phyloP scores from a whole-genome alignment of 805 yeast species.

The Myxozyma monticola region DNA sequence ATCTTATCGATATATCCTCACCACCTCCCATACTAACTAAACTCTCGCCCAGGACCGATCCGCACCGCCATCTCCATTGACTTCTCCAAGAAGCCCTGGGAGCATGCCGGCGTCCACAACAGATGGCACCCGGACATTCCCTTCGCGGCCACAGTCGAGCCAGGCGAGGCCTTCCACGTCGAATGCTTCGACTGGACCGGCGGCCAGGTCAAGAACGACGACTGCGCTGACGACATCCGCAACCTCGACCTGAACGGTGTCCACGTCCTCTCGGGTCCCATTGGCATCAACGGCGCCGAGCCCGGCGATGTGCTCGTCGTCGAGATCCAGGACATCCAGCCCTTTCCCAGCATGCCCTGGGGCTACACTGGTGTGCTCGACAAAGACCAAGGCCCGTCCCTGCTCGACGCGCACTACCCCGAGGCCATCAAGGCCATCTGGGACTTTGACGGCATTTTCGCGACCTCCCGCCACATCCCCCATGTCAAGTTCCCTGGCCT shows the following conservation, averaged over 20 bases:
- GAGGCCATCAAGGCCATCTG: constrained; percentile 53
- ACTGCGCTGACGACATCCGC: constrained; percentile 50
- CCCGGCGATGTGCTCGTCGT: constrained; percentile 52
- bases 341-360: constrained; percentile 54
- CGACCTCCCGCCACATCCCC: constrained; percentile 53
- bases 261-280: constrained; percentile 55
- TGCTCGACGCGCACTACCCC: constrained; percentile 51
- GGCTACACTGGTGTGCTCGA: constrained; percentile 54
- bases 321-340: constrained; percentile 54
- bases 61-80: constrained; percentile 46
- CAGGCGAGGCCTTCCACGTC: constrained; percentile 47
- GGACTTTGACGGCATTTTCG: constrained; percentile 53
- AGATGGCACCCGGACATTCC: constrained; percentile 58
- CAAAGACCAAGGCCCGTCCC: constrained; percentile 52
- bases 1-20: too few relatives aligned
- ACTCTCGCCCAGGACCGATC: constrained; percentile 27
- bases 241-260: constrained; percentile 48
- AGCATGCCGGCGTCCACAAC: constrained; percentile 51
- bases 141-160: constrained; percentile 40
- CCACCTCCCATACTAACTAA: not conserved
- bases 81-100: constrained; percentile 47
- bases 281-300: constrained; percentile 46
- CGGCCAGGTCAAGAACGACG: constrained; percentile 51
- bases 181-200: constrained; percentile 59
- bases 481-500: constrained; percentile 52